Percentiles rank a stretch among this genome's conserved stretches.
Conservation (phyloP, 163 green algal genomes). For the Botryococcus braunii region DNA sequence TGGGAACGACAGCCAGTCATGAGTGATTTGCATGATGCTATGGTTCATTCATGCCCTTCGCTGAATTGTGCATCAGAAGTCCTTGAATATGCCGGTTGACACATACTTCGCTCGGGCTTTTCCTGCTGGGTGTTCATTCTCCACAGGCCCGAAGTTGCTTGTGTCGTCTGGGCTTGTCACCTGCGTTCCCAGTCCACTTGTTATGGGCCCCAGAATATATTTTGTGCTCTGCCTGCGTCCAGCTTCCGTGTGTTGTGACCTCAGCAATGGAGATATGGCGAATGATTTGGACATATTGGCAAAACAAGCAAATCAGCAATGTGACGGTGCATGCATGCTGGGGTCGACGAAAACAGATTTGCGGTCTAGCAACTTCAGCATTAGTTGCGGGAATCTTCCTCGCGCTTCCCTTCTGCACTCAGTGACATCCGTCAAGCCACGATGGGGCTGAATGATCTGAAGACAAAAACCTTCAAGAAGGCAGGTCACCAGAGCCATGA, state of each 20-base stretch:
- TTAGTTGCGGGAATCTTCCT: not conserved
- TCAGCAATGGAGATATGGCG: not conserved
- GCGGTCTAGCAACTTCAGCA: not conserved
- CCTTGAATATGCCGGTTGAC: slow-evolving; percentile 37
- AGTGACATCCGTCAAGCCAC: not conserved
- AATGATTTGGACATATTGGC: not conserved
- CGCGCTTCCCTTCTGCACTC: too few relatives aligned
- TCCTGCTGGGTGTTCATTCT: not conserved
- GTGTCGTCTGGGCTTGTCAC: slow-evolving; percentile 33
- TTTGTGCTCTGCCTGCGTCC: not conserved
- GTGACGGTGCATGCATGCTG: slow-evolving; percentile 1
- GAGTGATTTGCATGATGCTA: too few relatives aligned
- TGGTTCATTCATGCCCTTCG: too few relatives aligned
- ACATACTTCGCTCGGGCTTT: slow-evolving; percentile 27
- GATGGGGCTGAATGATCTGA: not conserved
- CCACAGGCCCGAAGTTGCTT: slow-evolving; percentile 32
- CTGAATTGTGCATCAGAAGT: too few relatives aligned
- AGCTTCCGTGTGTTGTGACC: not conserved
- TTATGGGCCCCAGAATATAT: not conserved
- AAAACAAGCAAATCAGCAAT: not conserved
- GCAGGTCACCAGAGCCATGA: not conserved
- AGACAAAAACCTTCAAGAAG: not conserved
- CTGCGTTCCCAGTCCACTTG: slow-evolving; percentile 11
- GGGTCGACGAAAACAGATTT: not conserved
- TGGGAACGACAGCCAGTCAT: too few relatives aligned